These are phyloP conservation scores for Fusarium robinianum DNA, from an alignment of 2,329 filamentous ascomycete genomes.

Conservation along the genomic window DNA sequence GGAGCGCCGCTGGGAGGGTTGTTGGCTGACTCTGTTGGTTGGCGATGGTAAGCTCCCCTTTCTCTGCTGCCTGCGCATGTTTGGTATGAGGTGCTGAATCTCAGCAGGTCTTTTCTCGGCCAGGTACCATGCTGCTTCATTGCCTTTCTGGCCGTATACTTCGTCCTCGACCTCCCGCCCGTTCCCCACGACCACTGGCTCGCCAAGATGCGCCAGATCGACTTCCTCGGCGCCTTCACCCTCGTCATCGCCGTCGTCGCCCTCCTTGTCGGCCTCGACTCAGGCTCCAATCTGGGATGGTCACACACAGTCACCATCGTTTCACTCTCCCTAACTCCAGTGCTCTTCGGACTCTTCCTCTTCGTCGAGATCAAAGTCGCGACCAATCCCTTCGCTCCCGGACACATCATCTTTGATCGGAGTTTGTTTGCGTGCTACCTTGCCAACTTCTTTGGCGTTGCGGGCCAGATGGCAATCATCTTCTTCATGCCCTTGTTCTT, in stretches of 20 bases:
- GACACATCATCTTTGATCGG: constrained; percentile 71
- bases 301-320: constrained; percentile 59
- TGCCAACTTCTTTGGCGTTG: constrained; percentile 73
- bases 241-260: constrained; percentile 68
- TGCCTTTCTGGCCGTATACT: constrained; percentile 66
- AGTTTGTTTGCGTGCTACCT: constrained; percentile 69
- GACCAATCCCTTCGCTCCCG: constrained; percentile 73
- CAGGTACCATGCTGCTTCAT: constrained; percentile 71
- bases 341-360: constrained; percentile 69
- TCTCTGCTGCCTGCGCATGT: no score
- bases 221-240: constrained; percentile 71
- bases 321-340: constrained; percentile 58
- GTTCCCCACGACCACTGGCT: constrained; percentile 64
- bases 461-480: constrained; percentile 58
- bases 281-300: constrained; percentile 75
- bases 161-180: constrained; percentile 68
- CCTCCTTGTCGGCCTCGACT: constrained; percentile 71
- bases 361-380: constrained; percentile 71
- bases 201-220: constrained; percentile 68
- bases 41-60: constrained; percentile 64
- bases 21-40: constrained; percentile 73
- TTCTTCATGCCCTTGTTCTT: constrained; percentile 82
- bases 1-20: constrained; percentile 74
- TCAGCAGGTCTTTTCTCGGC: constrained; percentile 66
- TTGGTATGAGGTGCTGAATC: no score